phyloP scores from a whole-genome alignment of 495 filamentous ascomycete species.

The Aspergillus olivimuriae region DNA sequence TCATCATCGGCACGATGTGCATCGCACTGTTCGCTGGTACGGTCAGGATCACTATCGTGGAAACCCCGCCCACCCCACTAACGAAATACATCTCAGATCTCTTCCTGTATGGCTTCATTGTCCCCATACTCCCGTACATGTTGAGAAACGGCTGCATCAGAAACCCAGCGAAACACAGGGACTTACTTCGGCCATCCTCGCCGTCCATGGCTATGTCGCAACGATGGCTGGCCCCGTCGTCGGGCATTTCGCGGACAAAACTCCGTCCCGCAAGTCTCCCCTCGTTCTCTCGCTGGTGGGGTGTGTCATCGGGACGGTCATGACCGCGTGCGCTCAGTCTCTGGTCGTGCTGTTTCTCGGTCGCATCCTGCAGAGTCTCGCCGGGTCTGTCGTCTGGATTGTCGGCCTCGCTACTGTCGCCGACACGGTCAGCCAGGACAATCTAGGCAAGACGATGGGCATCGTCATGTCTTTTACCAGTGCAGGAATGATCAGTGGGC shows the following conservation, averaged over 20 bases:
- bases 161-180: constrained; percentile 17
- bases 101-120: constrained; percentile 24
- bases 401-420: constrained; percentile 25
- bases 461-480: constrained; percentile 14
- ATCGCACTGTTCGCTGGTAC: constrained; percentile 18
- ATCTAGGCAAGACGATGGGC: constrained; percentile 24
- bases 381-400: constrained; percentile 23
- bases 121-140: constrained; percentile 24
- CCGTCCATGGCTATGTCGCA: constrained; percentile 14
- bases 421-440: constrained; percentile 22
- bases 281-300: constrained; percentile 13
- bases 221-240: constrained; percentile 16
- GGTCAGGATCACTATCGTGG: background rate
- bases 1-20: constrained; percentile 14
- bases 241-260: constrained; percentile 24
- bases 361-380: constrained; percentile 8
- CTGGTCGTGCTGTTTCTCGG: constrained; percentile 1
- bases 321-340: constrained; percentile 13
- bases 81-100: constrained; percentile 12
- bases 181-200: constrained; percentile 12
- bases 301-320: constrained; percentile 15
- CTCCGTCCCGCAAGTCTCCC: constrained; percentile 9
- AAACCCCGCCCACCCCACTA: background rate
- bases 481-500: constrained; percentile 19
- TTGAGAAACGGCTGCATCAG: constrained; percentile 19